phyloP scores from a whole-genome alignment of 2,329 filamentous ascomycete genomes.

The Fusarium sacchari region DNA sequence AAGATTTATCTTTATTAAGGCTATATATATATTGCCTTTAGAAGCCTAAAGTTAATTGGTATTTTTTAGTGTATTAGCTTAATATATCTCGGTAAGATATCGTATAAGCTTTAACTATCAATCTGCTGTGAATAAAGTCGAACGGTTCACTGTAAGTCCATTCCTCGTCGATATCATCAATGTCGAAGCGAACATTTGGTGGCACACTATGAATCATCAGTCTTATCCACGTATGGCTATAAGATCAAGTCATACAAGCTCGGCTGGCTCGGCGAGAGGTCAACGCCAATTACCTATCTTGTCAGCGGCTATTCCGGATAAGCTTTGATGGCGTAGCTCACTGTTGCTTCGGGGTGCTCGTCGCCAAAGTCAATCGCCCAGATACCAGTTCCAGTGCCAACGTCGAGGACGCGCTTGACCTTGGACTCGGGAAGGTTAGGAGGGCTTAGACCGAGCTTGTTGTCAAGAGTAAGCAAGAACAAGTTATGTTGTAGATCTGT shows the following conservation, averaged over 20 bases:
- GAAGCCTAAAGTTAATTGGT: too few relatives aligned
- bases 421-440: not conserved
- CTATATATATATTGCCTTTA: too few relatives aligned
- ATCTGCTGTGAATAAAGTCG: conserved; percentile 19
- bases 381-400: conserved; percentile 20
- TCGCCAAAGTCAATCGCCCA: conserved; percentile 23
- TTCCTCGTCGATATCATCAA: conserved; percentile 24
- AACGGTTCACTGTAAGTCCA: conserved; percentile 12
- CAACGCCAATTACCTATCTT: conserved; percentile 10
- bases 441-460: conserved; percentile 19
- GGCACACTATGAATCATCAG: conserved; percentile 5
- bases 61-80: too few relatives aligned
- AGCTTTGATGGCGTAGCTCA: not conserved
- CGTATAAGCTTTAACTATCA: too few relatives aligned
- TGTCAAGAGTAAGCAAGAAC: conserved; percentile 7
- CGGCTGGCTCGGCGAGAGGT: conserved; percentile 13
- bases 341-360: conserved; percentile 4
- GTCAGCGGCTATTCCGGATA: not conserved
- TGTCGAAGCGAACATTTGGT: conserved; percentile 9
- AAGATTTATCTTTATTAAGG: too few relatives aligned
- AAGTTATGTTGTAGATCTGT: conserved; percentile 18
- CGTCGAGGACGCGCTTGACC: conserved; percentile 8
- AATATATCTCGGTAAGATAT: too few relatives aligned
- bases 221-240: accelerated
- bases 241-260: not conserved